These are phyloP conservation scores for Rhizophagus clarus DNA, from an alignment of 192 early-diverging fungal species.

Conservation along the genomic window DNA sequence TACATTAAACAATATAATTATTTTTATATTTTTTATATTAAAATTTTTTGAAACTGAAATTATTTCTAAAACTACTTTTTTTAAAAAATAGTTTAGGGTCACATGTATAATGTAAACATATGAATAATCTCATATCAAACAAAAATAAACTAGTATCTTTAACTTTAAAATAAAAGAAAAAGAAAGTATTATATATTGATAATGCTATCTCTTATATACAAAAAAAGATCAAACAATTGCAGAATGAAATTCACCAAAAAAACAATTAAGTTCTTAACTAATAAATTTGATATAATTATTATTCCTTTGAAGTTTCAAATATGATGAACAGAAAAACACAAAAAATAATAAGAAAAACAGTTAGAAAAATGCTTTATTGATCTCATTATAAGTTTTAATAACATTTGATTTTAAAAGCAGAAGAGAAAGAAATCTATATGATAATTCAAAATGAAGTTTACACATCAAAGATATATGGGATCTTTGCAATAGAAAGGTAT, in stretches of 20 bases:
- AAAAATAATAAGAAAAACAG: slow-evolving; percentile 22
- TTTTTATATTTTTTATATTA: no score
- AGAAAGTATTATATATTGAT: slow-evolving; percentile 1
- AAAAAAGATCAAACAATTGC: slow-evolving; percentile 16
- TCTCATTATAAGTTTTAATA: not conserved
- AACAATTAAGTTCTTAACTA: not conserved
- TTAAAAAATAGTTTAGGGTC: no score
- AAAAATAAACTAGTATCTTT: slow-evolving; percentile 13
- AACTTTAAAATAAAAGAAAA: slow-evolving; percentile 16
- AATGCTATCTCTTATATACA: slow-evolving; percentile 9
- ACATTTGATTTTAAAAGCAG: not conserved
- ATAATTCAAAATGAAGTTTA: slow-evolving; percentile 3
- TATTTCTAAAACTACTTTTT: no score
- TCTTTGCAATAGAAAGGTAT: no score
- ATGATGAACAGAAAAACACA: slow-evolving; percentile 20
- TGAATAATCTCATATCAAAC: slow-evolving; percentile 23
- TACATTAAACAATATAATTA: no score
- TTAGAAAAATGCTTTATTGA: slow-evolving; percentile 28
- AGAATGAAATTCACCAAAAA: not conserved
- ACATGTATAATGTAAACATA: no score
- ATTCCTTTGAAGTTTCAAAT: slow-evolving; percentile 19
- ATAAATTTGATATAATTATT: slow-evolving; percentile 2
- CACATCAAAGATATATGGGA: slow-evolving; percentile 4
- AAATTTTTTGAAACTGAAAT: no score
- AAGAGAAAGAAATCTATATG: not conserved